Evolutionary conservation across 306 rosid genomes (phyloP), one percentile per base, ranked within the genome.

Genomic region (Lagenaria siceraria): DNA sequence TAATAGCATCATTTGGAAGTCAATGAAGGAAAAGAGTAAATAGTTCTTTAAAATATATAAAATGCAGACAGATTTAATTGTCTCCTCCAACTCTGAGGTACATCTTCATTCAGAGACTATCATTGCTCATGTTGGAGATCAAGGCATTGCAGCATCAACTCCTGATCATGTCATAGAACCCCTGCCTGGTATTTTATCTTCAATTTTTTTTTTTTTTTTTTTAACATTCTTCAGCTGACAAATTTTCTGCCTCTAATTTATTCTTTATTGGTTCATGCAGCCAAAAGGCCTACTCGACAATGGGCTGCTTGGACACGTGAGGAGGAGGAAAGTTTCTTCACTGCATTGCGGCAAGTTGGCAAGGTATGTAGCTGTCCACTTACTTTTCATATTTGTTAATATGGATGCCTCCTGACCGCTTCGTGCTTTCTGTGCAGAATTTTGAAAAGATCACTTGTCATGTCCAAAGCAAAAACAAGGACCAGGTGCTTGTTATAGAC

Each of bases 221-320:
- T 15, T 46, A 15, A 49, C 43, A 18, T 49, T 72, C 15, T 48
- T 15, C 1, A 3, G 10, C 18, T 71, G 36, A 17, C n/a, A 18
- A 48, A 1, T 25, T 15, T 71, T 17, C 21, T 86, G 84, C 68
- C 73, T 61, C 59, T 10, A 65, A 65, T 74, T 73, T 8, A 40
- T 80, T 19, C 69, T 74, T 80, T 75, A 63, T 74, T 58, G 35
- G 22, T 76, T 42, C 33, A 49, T 79, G 88, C 84, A 86, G 93
- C 84, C 18, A 95, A 90, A 82, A 95, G 86, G 85, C 95, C 96
- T 62, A 92, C 98, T 4, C 83, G 98, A 61, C 97, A 95, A 81
- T 95, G 98, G 98, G 98, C 98, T 88, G 98, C 98, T 74, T 95
- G 98, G 98, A 95, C 98, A 54, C 98, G 94, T 61, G 88, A 92